Conservation (phyloP, 2,329 filamentous ascomycete species). For the Arthrobotrys pseudoclavata region DNA sequence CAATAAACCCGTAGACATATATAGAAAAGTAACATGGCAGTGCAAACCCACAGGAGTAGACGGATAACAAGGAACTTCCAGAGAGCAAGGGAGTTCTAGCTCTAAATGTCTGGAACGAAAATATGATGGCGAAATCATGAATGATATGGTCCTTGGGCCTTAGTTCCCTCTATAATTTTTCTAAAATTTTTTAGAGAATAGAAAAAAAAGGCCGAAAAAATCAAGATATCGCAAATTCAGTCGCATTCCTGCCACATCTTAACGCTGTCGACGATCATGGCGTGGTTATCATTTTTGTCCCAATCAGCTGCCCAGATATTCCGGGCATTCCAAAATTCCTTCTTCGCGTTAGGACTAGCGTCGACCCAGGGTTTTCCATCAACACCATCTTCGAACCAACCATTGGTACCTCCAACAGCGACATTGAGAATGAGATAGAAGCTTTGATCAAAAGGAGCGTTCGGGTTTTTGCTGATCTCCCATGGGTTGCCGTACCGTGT, state of each 20-base stretch:
- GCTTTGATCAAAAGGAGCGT: conserved; percentile 80
- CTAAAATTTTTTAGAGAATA: conserved; percentile 16
- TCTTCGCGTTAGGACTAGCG: conserved; percentile 74
- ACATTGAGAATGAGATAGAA: conserved; percentile 84
- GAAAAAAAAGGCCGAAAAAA: conserved; percentile 28
- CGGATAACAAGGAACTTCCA: conserved; percentile 11
- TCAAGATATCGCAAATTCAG: conserved; percentile 65
- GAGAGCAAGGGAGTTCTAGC: not conserved
- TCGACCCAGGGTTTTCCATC: conserved; percentile 85
- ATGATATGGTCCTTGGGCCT: conserved; percentile 8
- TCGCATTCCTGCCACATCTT: conserved; percentile 79
- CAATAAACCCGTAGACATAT: conserved; percentile 39
- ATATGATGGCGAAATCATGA: not conserved
- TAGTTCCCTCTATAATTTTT: conserved; percentile 20
- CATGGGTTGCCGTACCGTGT: conserved; percentile 76
- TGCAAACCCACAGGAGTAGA: conserved; percentile 14
- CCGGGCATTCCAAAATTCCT: conserved; percentile 81
- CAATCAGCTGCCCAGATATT: conserved; percentile 79
- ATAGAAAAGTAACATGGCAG: conserved; percentile 25
- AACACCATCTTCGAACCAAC: conserved; percentile 83
- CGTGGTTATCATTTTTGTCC: conserved; percentile 68
- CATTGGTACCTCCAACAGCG: conserved; percentile 82
- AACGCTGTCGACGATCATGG: conserved; percentile 78
- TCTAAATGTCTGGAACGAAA: conserved; percentile 1
- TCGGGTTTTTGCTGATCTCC: conserved; percentile 73